These are phyloP conservation scores for Astrothelium macrocarpum DNA, from an alignment of 495 filamentous ascomycete genomes.

Conservation along the genomic window DNA sequence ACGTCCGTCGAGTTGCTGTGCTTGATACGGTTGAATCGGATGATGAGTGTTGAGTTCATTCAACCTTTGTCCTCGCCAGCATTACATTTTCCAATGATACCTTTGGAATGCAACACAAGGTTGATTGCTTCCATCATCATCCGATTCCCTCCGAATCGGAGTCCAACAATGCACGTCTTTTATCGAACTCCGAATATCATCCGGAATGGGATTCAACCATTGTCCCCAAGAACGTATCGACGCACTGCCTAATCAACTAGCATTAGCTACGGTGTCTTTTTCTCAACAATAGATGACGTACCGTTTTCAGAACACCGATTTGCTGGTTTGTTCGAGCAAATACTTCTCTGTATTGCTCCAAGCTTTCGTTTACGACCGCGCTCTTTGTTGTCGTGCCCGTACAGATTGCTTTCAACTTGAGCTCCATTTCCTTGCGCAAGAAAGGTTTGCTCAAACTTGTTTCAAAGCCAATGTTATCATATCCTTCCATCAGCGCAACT, in stretches of 20 bases:
- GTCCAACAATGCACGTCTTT: not conserved
- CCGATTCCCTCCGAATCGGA: not conserved
- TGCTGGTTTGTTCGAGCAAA: conserved; percentile 67
- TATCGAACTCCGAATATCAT: not conserved
- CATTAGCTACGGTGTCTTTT: not conserved
- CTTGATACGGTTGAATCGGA: not conserved
- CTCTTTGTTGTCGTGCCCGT: conserved; percentile 66
- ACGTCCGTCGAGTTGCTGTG: no score
- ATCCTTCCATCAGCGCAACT: conserved; percentile 83
- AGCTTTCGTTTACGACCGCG: conserved; percentile 65
- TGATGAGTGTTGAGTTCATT: not conserved
- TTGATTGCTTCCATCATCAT: not conserved
- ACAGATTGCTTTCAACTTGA: conserved; percentile 89
- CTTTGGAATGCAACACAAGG: not conserved
- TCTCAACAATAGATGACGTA: conserved; percentile 32
- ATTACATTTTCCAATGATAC: not conserved
- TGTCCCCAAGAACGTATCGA: not conserved
- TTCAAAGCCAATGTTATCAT: conserved; percentile 82
- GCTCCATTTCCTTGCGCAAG: conserved; percentile 83
- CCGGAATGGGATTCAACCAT: not conserved
- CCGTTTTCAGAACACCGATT: conserved; percentile 63
- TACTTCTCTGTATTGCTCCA: conserved; percentile 76
- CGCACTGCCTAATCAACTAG: not conserved
- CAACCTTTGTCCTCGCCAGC: not conserved
- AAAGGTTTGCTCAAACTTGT: conserved; percentile 94